Conservation (phyloP, 2,329 filamentous ascomycete genomes). For the Sordariomycetes sp. region DNA sequence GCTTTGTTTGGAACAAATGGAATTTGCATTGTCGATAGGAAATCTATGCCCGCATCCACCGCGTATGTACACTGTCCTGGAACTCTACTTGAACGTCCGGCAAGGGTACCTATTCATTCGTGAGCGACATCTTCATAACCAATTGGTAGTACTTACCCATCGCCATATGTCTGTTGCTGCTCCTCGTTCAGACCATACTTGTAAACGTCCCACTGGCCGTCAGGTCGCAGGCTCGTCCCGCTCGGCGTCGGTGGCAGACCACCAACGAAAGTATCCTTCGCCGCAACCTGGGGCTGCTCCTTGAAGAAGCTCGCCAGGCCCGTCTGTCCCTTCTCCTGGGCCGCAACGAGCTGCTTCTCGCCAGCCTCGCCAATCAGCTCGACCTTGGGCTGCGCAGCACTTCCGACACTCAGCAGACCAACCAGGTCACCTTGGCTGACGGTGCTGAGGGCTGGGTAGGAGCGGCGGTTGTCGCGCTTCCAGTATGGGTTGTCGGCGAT, state of each 20-base stretch:
- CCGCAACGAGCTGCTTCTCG: slow-evolving; percentile 59
- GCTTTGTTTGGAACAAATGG: slow-evolving; percentile 1
- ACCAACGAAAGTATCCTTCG: slow-evolving; percentile 57
- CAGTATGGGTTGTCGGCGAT: slow-evolving; percentile 47
- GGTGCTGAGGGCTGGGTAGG: slow-evolving; percentile 72
- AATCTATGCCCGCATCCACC: slow-evolving; percentile 3
- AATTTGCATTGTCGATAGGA: slow-evolving; percentile 1
- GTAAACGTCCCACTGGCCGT: slow-evolving; percentile 54
- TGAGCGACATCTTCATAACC: not conserved
- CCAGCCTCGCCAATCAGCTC: slow-evolving; percentile 62
- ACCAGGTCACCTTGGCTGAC: slow-evolving; percentile 81
- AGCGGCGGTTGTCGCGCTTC: slow-evolving; percentile 82
- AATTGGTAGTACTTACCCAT: slow-evolving; percentile 43
- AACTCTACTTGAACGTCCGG: slow-evolving; percentile 46
- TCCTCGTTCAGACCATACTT: slow-evolving; percentile 58
- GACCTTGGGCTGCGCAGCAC: slow-evolving; percentile 68
- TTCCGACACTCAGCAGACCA: slow-evolving; percentile 76
- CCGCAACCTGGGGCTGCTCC: slow-evolving; percentile 43
- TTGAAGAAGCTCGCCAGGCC: slow-evolving; percentile 68
- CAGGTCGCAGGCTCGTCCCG: slow-evolving; percentile 49
- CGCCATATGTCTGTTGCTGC: slow-evolving; percentile 64
- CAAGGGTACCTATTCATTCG: slow-evolving; percentile 49
- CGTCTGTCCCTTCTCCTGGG: slow-evolving; percentile 63
- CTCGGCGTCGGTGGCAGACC: slow-evolving; percentile 83
- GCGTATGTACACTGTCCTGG: slow-evolving; percentile 18